Conservation (phyloP, 768 basidiomycete genomes). For the Auricularia sp. region DNA sequence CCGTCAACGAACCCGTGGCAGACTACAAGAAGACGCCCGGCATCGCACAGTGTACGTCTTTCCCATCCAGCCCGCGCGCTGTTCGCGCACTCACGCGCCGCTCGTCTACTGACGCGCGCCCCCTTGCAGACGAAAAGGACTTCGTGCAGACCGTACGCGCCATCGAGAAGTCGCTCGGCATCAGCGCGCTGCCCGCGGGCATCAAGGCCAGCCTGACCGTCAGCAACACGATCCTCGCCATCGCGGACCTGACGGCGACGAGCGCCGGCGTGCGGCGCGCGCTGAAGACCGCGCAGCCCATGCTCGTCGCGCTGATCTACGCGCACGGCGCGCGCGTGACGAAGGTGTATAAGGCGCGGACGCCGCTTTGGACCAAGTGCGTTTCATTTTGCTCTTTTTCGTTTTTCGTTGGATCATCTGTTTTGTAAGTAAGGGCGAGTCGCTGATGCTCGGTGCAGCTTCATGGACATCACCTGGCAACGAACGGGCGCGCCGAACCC, state of each 20-base stretch:
- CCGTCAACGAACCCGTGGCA: slow-evolving; percentile 71
- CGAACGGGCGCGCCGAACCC: slow-evolving; percentile 59
- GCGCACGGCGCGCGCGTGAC: background rate
- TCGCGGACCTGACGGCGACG: slow-evolving; percentile 14
- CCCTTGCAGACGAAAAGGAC: slow-evolving; percentile 49
- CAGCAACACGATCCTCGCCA: slow-evolving; percentile 22
- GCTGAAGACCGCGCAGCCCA: slow-evolving; percentile 25
- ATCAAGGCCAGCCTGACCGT: slow-evolving; percentile 8
- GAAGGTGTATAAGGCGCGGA: slow-evolving; percentile 9
- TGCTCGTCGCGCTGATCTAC: slow-evolving; percentile 18
- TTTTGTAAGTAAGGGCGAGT: background rate
- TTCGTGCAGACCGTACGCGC: slow-evolving; percentile 61
- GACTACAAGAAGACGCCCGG: slow-evolving; percentile 55
- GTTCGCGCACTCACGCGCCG: background rate
- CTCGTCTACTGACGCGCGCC: background rate
- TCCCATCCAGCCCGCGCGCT: background rate
- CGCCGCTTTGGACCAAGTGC: slow-evolving; percentile 31
- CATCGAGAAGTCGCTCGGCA: slow-evolving; percentile 51
- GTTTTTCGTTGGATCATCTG: background rate
- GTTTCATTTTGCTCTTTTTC: background rate
- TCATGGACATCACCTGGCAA: slow-evolving; percentile 80
- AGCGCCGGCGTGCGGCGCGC: slow-evolving; percentile 21
- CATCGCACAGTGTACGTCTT: slow-evolving; percentile 52
- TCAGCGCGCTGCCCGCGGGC: slow-evolving; percentile 15
- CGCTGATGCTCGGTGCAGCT: slow-evolving; percentile 44